Base-by-base conservation (phyloP, 129 eudicot species). In the Lactuca saligna region DNA sequence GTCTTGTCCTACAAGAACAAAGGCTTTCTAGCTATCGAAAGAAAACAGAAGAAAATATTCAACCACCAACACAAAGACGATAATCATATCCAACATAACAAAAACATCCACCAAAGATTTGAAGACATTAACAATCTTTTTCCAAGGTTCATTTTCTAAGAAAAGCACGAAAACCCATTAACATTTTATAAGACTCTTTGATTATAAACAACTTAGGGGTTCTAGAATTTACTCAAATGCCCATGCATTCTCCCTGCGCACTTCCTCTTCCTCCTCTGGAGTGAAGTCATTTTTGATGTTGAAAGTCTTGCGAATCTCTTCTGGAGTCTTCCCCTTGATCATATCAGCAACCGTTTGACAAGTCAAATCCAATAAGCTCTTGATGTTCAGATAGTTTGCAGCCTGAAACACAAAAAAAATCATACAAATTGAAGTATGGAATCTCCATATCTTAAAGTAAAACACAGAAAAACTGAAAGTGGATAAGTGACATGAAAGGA, bases 231-330 rank as follows among this genome's bases (percentile, higher is more conserved):
- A 88, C 80, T 88, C 91, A 50, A 88, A 88, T 0, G 96, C 91
- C 96, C 96, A 88, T 10, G 84, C 87, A 38, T 85, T 88, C 85
- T 88, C 96, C 79, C 87, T 71, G 63, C 91, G 88, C 3, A 85
- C 91, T 50, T 85, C 96, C 79, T 83, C 96, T 51, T 88, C 89
- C 63, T 91, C 97, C 81, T 91, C 95, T 0, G 91, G 95, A 17
- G 91, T 87, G 80, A 82, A 87, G 68, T 91, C 97, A 55, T 84
- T 82, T 78, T 87, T 85, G 76, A 91, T 91, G 88, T 85, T 83
- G 67, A 87, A 87, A 15, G 85, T 79, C 82, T 85, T 87, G 75
- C 91, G 81, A 9, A 91, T 91, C 80, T 91, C 97, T 75, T 91
- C 95, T 0, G 90, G 92, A 2, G 92, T 79, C 79, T 85, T 88